Evolutionary conservation across 768 basidiomycete genomes (phyloP).

Genomic region (Boletus pseudopeckii): DNA sequence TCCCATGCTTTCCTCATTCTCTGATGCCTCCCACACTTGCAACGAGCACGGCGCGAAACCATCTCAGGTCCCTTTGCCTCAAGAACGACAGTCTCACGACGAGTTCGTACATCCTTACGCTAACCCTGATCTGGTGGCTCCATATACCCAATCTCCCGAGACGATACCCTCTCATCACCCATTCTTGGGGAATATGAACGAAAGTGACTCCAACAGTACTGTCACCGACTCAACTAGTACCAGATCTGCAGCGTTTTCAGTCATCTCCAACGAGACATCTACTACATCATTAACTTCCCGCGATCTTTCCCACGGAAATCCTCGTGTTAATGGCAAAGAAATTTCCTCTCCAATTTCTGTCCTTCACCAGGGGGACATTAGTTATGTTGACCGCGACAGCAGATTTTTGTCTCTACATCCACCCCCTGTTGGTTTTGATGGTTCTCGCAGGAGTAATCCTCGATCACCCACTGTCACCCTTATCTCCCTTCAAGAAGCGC

Average conservation of each 20-base stretch:
- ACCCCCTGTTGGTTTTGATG: slow-evolving; percentile 29
- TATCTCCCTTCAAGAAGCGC: slow-evolving; percentile 76
- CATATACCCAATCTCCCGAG: slow-evolving; percentile 33
- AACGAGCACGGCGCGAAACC: slow-evolving; percentile 13
- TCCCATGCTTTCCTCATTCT: slow-evolving; percentile 6
- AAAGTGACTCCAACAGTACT: slow-evolving; percentile 52
- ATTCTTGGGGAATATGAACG: slow-evolving; percentile 33
- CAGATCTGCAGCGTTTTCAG: slow-evolving; percentile 35
- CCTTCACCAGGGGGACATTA: slow-evolving; percentile 26
- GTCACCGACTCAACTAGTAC: slow-evolving; percentile 45
- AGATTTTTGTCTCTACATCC: slow-evolving; percentile 34
- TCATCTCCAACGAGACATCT: slow-evolving; percentile 35
- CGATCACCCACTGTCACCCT: slow-evolving; percentile 55
- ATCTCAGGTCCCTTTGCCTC: slow-evolving; percentile 28
- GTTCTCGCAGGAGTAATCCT: slow-evolving; percentile 51
- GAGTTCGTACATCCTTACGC: slow-evolving; percentile 71
- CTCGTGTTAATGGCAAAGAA: slow-evolving; percentile 43
- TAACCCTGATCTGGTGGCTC: slow-evolving; percentile 62
- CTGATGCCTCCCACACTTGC: slow-evolving; percentile 7
- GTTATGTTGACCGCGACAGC: slow-evolving; percentile 29
- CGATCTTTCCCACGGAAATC: slow-evolving; percentile 13
- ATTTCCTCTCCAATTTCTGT: slow-evolving; percentile 56
- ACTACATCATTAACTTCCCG: slow-evolving; percentile 21
- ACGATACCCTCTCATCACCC: slow-evolving; percentile 29
- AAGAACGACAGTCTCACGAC: slow-evolving; percentile 33